Conservation (phyloP, 805 yeast genomes). For the Danielia oregonensis region DNA sequence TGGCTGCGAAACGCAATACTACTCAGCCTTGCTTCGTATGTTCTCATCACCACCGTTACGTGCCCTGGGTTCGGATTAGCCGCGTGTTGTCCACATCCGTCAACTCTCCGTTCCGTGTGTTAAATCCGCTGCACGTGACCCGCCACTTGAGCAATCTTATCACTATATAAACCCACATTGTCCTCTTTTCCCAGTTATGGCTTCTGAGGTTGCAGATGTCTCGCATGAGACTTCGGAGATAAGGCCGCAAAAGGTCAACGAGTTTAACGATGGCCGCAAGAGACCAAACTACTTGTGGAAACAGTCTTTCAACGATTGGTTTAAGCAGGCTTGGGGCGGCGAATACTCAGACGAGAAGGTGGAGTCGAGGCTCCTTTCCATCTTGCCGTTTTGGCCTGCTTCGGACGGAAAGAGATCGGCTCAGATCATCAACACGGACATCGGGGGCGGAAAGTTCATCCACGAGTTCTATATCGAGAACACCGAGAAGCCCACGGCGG, state of each 20-base stretch:
- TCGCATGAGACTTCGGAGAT: neutral
- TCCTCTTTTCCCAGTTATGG: no score
- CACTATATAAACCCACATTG: neutral
- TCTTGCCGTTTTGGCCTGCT: conserved; percentile 57
- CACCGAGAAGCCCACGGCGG: conserved; percentile 31
- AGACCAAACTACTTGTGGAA: conserved; percentile 14
- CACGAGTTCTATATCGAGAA: conserved; percentile 73
- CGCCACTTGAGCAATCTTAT: neutral
- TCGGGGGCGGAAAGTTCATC: conserved; percentile 55
- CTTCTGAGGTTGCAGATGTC: neutral
- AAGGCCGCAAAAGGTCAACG: conserved; percentile 8
- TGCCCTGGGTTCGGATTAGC: no score
- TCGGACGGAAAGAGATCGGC: conserved; percentile 47
- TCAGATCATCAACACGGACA: conserved; percentile 49
- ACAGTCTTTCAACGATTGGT: conserved; percentile 14
- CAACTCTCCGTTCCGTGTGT: no score
- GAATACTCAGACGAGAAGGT: conserved; percentile 24
- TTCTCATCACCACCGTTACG: no score
- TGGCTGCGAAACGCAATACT: no score
- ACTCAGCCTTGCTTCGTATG: no score
- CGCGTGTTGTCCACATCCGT: no score
- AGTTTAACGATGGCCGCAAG: conserved; percentile 13
- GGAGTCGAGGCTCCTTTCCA: conserved; percentile 45
- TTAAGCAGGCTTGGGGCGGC: conserved; percentile 10
- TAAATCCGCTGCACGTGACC: neutral